Evolutionary conservation across 2,329 filamentous ascomycete genomes (phyloP).

Genomic region (Exophiala aquamarina): DNA sequence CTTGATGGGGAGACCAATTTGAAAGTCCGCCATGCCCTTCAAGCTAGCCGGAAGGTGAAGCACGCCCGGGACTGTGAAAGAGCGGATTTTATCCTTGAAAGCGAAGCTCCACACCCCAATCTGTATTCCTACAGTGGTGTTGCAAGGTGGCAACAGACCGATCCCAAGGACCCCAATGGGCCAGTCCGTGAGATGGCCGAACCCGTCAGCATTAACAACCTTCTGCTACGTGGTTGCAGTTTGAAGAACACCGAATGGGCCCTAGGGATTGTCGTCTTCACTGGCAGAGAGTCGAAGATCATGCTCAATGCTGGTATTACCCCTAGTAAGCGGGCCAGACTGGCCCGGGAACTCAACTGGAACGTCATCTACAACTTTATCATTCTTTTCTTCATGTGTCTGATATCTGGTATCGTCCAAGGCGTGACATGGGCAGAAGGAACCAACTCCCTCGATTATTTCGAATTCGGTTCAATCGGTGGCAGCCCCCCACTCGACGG

Average conservation of each 20-base stretch:
- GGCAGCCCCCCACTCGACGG: constrained; percentile 74
- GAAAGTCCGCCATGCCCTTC: constrained; percentile 88
- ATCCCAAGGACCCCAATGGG: constrained; percentile 62
- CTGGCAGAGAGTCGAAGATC: constrained; percentile 94
- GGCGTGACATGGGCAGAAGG: constrained; percentile 76
- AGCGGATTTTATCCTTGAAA: constrained; percentile 83
- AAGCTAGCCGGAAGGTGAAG: constrained; percentile 76
- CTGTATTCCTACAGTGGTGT: constrained; percentile 93
- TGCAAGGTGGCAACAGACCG: constrained; percentile 77
- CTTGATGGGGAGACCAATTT: constrained; percentile 96
- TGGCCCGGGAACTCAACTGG: constrained; percentile 92
- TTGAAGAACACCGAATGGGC: constrained; percentile 96
- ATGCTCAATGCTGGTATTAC: constrained; percentile 98
- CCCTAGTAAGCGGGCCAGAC: constrained; percentile 86
- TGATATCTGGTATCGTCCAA: constrained; percentile 80
- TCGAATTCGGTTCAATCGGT: constrained; percentile 83
- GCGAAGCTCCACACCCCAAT: constrained; percentile 87
- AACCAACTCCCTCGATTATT: constrained; percentile 71
- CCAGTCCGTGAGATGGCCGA: constrained; percentile 79
- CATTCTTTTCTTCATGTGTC: constrained; percentile 84
- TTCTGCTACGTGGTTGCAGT: constrained; percentile 89
- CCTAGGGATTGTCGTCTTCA: constrained; percentile 88
- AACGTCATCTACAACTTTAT: constrained; percentile 97
- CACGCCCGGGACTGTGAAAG: constrained; percentile 92
- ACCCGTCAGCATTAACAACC: constrained; percentile 90